Evolutionary conservation across 441 rosid species (phyloP).

Genomic region (Flueggea neowawraea): DNA sequence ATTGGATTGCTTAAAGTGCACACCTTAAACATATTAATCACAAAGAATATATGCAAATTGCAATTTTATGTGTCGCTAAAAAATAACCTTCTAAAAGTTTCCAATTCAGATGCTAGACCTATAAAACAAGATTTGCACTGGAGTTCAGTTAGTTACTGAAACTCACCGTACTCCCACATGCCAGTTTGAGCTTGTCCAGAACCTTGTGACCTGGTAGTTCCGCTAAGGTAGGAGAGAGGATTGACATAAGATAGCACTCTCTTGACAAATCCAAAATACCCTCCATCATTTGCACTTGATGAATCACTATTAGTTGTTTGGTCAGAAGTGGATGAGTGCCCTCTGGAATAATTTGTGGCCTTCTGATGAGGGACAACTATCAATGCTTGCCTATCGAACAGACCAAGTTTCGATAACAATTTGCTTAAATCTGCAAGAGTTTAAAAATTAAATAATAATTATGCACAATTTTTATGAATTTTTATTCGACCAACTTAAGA

Average conservation of each 20-base stretch:
- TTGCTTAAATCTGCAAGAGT: constrained; percentile 60
- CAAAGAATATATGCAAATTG: no score
- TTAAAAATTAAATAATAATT: constrained; percentile 6
- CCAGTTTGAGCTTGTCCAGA: constrained; percentile 38
- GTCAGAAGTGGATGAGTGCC: constrained; percentile 32
- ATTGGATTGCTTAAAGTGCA: no score
- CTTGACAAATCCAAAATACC: constrained; percentile 56
- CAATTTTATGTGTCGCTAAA: no score
- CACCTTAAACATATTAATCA: no score
- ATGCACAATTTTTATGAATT: neutral
- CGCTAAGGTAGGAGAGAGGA: constrained; percentile 74
- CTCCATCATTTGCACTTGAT: constrained; percentile 36
- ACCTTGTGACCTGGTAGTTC: constrained; percentile 38
- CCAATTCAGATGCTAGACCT: neutral
- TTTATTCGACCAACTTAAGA: neutral
- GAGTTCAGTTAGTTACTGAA: neutral
- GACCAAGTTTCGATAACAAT: constrained; percentile 60
- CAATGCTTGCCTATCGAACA: constrained; percentile 79
- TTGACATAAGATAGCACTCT: constrained; percentile 66
- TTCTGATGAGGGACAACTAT: constrained; percentile 60
- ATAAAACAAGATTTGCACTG: neutral
- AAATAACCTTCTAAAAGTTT: neutral
- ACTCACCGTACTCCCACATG: constrained; percentile 47
- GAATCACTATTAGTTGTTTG: constrained; percentile 27
- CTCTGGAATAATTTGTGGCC: constrained; percentile 32